Conservation (phyloP, 495 filamentous ascomycete species). For the Amphirosellinia nigrospora region DNA sequence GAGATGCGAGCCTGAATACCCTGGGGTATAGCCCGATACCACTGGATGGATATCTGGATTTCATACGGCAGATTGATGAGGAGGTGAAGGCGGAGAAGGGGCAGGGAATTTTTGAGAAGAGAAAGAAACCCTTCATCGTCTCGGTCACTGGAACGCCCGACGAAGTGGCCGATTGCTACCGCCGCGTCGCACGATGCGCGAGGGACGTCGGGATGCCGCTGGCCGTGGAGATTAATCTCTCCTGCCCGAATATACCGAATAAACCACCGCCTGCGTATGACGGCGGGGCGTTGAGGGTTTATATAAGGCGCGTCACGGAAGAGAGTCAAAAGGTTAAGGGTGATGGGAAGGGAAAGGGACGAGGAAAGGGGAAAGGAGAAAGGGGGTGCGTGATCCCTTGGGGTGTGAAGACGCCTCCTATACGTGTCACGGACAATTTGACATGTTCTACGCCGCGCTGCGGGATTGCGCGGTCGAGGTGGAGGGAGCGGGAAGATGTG, state of each 20-base stretch:
- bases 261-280: slow-evolving; percentile 73
- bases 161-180: slow-evolving; percentile 57
- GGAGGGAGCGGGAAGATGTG: slow-evolving; percentile 20
- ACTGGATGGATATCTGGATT: slow-evolving; percentile 69
- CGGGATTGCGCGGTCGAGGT: slow-evolving; percentile 41
- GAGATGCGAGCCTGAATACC: slow-evolving; percentile 67
- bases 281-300: slow-evolving; percentile 47
- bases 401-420: slow-evolving; percentile 77
- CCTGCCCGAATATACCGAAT: slow-evolving; percentile 72
- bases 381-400: slow-evolving; percentile 42
- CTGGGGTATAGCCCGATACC: slow-evolving; percentile 73
- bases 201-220: slow-evolving; percentile 42
- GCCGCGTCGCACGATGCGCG: slow-evolving; percentile 29
- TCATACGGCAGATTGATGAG: slow-evolving; percentile 45
- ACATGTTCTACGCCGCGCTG: slow-evolving; percentile 57
- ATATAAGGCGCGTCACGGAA: slow-evolving; percentile 50
- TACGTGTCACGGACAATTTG: slow-evolving; percentile 67
- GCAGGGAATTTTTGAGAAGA: slow-evolving; percentile 12
- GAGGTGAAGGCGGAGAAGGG: slow-evolving; percentile 43
- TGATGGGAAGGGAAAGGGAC: too few relatives aligned
- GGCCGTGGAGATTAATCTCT: slow-evolving; percentile 73
- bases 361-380: too few relatives aligned
- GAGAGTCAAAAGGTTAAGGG: background rate
- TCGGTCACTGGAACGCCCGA: slow-evolving; percentile 67
- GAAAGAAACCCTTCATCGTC: slow-evolving; percentile 65